A percentile compares a stretch with the other conserved stretches of the same genome.
phyloP scores from a whole-genome alignment of 148 eudicot species.

The Rhododendron griersonianum region DNA sequence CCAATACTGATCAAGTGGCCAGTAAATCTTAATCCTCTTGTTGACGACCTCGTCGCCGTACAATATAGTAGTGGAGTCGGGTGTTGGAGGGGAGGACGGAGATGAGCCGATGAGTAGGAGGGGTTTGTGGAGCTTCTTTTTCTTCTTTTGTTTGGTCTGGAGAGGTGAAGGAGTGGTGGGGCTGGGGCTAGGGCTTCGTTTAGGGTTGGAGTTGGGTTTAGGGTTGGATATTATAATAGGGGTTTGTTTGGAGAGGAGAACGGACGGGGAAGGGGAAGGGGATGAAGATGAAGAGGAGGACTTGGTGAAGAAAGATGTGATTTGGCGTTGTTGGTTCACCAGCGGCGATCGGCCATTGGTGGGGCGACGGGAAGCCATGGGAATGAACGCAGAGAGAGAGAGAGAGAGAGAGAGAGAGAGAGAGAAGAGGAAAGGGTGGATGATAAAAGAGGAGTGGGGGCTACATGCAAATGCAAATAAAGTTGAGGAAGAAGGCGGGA shows the following conservation, averaged over 20 bases:
- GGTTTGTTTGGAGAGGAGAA: conserved; percentile 29
- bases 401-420: neutral
- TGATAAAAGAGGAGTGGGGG: neutral
- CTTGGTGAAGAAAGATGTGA: conserved; percentile 78
- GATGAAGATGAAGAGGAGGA: conserved; percentile 22
- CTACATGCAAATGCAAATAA: neutral
- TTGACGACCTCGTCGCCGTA: conserved; percentile 53
- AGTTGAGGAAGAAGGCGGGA: neutral
- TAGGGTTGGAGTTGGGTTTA: conserved; percentile 22
- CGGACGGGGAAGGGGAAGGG: conserved; percentile 28
- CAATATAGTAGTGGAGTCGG: neutral
- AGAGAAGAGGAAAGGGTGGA: neutral
- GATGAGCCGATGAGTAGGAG: conserved; percentile 36
- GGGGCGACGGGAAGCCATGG: conserved; percentile 58
- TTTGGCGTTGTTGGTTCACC: conserved; percentile 82
- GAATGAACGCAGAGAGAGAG: neutral
- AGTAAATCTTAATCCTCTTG: conserved; percentile 65
- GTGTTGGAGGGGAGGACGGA: conserved; percentile 18
- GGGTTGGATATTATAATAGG: conserved; percentile 25
- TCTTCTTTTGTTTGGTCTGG: conserved; percentile 36
- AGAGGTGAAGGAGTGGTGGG: conserved; percentile 68
- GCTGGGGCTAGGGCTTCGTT: conserved; percentile 22
- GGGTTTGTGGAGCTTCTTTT: conserved; percentile 58
- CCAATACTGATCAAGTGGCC: conserved; percentile 86
- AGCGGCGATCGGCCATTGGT: conserved; percentile 80